phyloP scores from a whole-genome alignment of 371 early-diverging fungal species.

The Haplosporangium sp. region DNA sequence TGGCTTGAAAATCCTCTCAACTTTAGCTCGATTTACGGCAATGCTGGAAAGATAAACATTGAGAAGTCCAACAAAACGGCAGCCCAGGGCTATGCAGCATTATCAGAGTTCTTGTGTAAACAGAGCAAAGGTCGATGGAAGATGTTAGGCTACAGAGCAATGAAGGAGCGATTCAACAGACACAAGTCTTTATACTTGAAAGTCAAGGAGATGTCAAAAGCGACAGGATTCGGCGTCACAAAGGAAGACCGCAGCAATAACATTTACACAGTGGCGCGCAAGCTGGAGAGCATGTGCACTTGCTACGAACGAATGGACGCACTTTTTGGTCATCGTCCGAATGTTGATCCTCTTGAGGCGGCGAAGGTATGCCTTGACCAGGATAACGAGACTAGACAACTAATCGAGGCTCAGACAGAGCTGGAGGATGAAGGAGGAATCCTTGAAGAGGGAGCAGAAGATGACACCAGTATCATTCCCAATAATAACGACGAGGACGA shows the following conservation, averaged over 20 bases:
- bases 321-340: slow-evolving; percentile 15
- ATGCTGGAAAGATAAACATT: too few species aligned
- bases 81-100: background rate
- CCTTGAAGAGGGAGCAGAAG: too few species aligned
- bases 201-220: background rate
- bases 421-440: too few species aligned
- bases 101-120: slow-evolving; percentile 6
- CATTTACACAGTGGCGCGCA: slow-evolving; percentile 7
- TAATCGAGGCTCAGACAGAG: too few species aligned
- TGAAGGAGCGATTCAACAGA: slow-evolving; percentile 16
- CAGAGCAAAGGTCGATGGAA: slow-evolving; percentile 12
- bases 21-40: too few species aligned
- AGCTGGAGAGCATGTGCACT: slow-evolving; percentile 18
- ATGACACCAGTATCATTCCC: too few species aligned
- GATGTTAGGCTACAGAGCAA: background rate
- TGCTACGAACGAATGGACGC: slow-evolving; percentile 12
- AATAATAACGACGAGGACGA: too few species aligned
- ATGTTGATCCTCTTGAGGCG: too few species aligned
- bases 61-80: too few species aligned
- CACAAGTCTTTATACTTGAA: background rate
- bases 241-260: slow-evolving; percentile 19
- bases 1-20: too few species aligned
- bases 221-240: slow-evolving; percentile 14
- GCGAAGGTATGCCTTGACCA: too few species aligned
- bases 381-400: too few species aligned